Evolutionary conservation across 2,329 filamentous ascomycete species (phyloP), one percentile per base, ranked within the genome.

Genomic region (Arthrobotrys entomopaga): DNA sequence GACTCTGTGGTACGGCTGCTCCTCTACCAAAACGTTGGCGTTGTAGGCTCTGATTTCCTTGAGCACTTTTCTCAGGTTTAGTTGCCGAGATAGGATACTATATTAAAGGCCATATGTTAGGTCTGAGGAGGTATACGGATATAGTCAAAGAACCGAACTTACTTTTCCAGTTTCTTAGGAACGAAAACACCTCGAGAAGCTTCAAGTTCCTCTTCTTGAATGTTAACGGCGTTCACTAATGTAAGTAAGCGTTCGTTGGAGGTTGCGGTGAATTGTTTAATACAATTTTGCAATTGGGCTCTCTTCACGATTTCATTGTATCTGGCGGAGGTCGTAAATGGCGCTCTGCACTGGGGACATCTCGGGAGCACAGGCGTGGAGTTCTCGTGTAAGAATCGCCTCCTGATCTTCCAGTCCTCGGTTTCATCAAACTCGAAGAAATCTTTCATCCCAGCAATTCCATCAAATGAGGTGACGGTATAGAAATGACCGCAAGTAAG

Each of bases 401-500:
- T 26, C 0, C 26, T 43, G 13, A 75, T 59, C 34, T 70, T 70
- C 64, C 71, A 70, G 1, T 16, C 53, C 40, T 60, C 65, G 1
- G 29, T 0, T 2, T 77, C 70, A 48, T 85, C 81, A 5, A 84
- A 79, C 0, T 81, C 77, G 78, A 88, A 89, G 72, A 85, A 81
- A 1, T 82, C 80, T 1, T 77, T 73, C 81, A 91, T 84, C 0
- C 83, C 82, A 82, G 91, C 86, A 15, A 84, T 81, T 0, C 85
- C 86, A 79, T 91, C 89, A 81, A 91, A 84, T 1, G 83, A 88
- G 34, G 84, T 82, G 2, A 85, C 80, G 0, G 87, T 89, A 57
- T 88, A 81, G 75, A 90, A 84, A 78, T 92, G 89, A 0, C 88
- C 87, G 73, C 89, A 92, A 1, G 81, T 80, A 0, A 86, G 86